These are phyloP conservation scores for Saccharomycopsis guyanensis DNA, from an alignment of 805 yeast genomes.

Conservation along the genomic window DNA sequence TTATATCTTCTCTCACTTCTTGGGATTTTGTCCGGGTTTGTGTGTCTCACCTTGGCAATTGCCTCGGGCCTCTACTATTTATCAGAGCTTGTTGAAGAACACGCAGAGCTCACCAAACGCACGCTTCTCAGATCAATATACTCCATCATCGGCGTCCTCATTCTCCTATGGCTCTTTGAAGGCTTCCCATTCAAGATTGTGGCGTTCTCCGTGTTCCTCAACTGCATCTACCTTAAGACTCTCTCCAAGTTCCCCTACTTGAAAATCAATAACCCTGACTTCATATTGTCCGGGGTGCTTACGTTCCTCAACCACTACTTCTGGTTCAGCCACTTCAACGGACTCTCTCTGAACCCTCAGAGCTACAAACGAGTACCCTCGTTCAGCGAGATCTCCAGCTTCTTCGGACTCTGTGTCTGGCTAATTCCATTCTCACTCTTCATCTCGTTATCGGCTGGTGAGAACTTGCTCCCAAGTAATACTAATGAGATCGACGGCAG, in stretches of 20 bases:
- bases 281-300: constrained; percentile 60
- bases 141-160: constrained; percentile 45
- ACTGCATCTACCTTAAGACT: constrained; percentile 69
- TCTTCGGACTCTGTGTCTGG: constrained; percentile 93
- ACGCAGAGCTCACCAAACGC: constrained; percentile 75
- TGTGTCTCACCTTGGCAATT: constrained; percentile 54
- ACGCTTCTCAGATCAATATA: constrained; percentile 58
- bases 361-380: constrained; percentile 57
- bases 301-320: constrained; percentile 76
- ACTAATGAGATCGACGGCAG: constrained; percentile 26
- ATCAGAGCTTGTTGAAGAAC: constrained; percentile 90
- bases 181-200: constrained; percentile 69
- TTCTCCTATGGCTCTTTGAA: constrained; percentile 62
- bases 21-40: constrained; percentile 56
- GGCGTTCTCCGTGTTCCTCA: constrained; percentile 59
- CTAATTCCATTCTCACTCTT: constrained; percentile 87
- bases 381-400: constrained; percentile 88
- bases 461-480: constrained; percentile 65
- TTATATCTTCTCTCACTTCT: constrained; percentile 49
- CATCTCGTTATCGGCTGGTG: constrained; percentile 87
- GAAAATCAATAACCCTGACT: constrained; percentile 60
- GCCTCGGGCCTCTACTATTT: constrained; percentile 90
- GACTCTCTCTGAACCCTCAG: constrained; percentile 54
- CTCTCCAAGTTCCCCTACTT: constrained; percentile 79
- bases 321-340: constrained; percentile 83